These are phyloP conservation scores for Eucalyptus paniculata DNA, from an alignment of 345 rosid genomes.

Conservation along the genomic window DNA sequence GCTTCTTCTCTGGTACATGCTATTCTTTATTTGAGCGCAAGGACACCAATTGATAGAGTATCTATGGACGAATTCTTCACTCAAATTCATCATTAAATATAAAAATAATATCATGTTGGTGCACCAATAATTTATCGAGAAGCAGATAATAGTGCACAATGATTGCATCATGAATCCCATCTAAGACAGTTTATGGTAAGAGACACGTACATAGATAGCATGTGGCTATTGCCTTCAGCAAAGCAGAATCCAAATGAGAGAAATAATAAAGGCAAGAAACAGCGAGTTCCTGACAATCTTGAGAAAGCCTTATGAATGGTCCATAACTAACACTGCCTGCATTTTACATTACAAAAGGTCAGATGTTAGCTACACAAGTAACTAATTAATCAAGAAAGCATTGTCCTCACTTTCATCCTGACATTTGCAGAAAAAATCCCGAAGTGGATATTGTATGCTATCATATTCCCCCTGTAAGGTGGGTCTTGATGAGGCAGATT, in stretches of 20 bases:
- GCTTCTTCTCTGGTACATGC: neutral
- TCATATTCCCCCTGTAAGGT: constrained; percentile 40
- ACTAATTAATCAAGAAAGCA: neutral
- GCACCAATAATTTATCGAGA: neutral
- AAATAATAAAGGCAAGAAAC: constrained; percentile 58
- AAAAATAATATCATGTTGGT: neutral
- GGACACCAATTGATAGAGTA: neutral
- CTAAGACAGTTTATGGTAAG: neutral
- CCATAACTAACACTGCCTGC: constrained; percentile 53
- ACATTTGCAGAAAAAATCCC: constrained; percentile 39
- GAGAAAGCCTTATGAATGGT: constrained; percentile 56
- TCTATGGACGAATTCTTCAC: neutral
- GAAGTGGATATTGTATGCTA: constrained; percentile 23
- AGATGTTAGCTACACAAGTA: neutral
- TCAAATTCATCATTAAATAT: neutral
- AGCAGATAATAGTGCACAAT: neutral
- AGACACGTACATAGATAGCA: constrained; percentile 61
- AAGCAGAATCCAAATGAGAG: constrained; percentile 23
- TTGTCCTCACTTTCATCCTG: constrained; percentile 31
- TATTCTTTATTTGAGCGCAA: neutral
- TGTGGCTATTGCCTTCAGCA: constrained; percentile 48
- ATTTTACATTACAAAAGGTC: neutral
- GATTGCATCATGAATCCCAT: neutral
- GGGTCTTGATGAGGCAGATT: constrained; percentile 24
- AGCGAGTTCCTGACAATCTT: constrained; percentile 56